Base-by-base conservation (phyloP, 108 stramenopile genomes). In the Schizochytrium sp. region DNA sequence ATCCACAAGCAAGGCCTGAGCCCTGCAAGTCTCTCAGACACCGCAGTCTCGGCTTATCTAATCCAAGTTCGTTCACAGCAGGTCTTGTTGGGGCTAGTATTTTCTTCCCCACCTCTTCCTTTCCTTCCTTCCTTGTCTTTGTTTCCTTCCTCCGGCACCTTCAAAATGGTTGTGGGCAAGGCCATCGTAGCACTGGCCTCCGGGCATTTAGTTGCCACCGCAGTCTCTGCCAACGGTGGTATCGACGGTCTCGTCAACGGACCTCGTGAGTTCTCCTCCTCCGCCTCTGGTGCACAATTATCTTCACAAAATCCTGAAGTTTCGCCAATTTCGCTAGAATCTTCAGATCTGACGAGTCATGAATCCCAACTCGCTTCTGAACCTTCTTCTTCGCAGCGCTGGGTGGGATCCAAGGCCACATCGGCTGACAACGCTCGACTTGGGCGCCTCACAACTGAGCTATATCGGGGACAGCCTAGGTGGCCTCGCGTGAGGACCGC, bases 401-500 rank as follows among this genome's bases (percentile, higher is more conserved):
- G 17, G 17, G 59, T 60, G 59, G 19, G 19, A 60, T 17, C 59
- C 59, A 60, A 60, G 28, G 59, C 59, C 59, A n/a, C 59, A 60
- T 17, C 17, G 19, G 59, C 59, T n/a, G 59, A 60, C 19, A 17
- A n/a, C 59, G 59, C 28, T 17, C 59, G 59, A n/a, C 59, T 60
- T n/a, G 59, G 19, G 19, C 17, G 28, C 19, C 59, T 60, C 59
- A n/a, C 17, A 60, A 60, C 59, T 17, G 59, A 60, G 59, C 59
- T 60, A n/a, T 60, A 60, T n/a, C 59, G 59, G 59, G 59, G 59
- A 17, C 59, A 60, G 59, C 59, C 59, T n/a, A 17, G 59, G 19
- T 60, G 59, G 59, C 59, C 59, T n/a, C 59, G 59, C 28, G 28
- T 28, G 28, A 28, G 28, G 28, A 28, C 28, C 28, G 28, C 28